Evolutionary conservation across 257 asterid genomes (phyloP).

Genomic region (Gentiana straminea): DNA sequence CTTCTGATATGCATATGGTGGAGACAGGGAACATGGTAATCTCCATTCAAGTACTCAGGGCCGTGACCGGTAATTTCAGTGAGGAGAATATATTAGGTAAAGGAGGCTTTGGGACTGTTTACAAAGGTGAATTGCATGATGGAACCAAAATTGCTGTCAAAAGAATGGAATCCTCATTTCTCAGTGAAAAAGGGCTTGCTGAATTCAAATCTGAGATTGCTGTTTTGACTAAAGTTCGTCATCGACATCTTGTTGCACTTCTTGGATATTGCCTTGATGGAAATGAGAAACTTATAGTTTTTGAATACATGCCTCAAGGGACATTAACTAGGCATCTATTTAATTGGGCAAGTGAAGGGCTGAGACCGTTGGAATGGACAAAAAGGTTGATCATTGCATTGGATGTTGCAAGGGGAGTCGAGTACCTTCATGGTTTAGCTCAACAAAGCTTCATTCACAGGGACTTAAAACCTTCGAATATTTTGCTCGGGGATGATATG

Average conservation of each 20-base stretch:
- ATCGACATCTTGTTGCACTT: conserved; percentile 84
- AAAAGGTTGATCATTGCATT: conserved; percentile 68
- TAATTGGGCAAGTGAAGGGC: conserved; percentile 64
- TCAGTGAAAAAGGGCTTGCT: conserved; percentile 60
- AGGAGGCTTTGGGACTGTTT: conserved; percentile 93
- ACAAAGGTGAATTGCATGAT: conserved; percentile 79
- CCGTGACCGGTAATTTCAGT: conserved; percentile 67
- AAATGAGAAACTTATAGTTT: conserved; percentile 79
- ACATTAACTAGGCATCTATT: conserved; percentile 71
- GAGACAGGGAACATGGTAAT: conserved; percentile 89
- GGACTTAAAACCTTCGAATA: conserved; percentile 90
- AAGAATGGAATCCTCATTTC: conserved; percentile 82
- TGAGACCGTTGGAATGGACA: conserved; percentile 77
- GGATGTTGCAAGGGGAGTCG: conserved; percentile 91
- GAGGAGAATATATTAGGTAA: conserved; percentile 60
- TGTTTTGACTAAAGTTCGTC: conserved; percentile 82
- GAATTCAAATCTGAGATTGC: conserved; percentile 92
- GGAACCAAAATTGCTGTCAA: conserved; percentile 93
- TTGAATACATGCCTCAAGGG: conserved; percentile 93
- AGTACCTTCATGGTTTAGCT: conserved; percentile 83
- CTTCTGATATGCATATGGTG: conserved; percentile 61
- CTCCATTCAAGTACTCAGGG: conserved; percentile 77
- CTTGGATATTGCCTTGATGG: conserved; percentile 93
- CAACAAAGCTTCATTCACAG: conserved; percentile 92
- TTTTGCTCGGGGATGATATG: conserved; percentile 87